phyloP scores from a whole-genome alignment of 345 rosid genomes.

The Carallia pectinifolia region DNA sequence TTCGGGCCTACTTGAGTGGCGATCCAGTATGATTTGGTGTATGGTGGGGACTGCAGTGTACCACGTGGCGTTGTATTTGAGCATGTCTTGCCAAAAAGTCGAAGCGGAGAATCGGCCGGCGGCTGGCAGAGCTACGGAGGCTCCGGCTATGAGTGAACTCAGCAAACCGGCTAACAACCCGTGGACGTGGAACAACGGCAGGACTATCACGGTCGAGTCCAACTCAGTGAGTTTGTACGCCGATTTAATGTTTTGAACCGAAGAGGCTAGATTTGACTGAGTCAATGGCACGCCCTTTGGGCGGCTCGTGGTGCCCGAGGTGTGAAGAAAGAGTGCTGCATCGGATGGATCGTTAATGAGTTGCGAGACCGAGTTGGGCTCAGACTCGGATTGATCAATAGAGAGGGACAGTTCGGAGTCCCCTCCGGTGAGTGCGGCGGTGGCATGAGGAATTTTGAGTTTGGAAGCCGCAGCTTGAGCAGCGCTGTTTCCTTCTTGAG shows the following conservation, averaged over 20 bases:
- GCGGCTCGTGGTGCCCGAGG: conserved; percentile 76
- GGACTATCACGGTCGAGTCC: conserved; percentile 78
- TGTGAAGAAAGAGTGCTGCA: conserved; percentile 60
- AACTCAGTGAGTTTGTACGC: conserved; percentile 65
- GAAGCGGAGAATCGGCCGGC: conserved; percentile 85
- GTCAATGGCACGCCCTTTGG: conserved; percentile 74
- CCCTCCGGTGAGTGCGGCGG: conserved; percentile 38
- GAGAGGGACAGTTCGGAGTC: conserved; percentile 37
- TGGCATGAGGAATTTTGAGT: conserved; percentile 44
- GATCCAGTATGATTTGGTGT: conserved; percentile 84
- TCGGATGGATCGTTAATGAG: conserved; percentile 56
- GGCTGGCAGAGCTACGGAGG: conserved; percentile 72
- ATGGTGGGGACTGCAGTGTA: conserved; percentile 88
- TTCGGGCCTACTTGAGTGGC: conserved; percentile 59
- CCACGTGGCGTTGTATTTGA: conserved; percentile 66
- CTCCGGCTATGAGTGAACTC: conserved; percentile 72
- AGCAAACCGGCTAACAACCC: conserved; percentile 76
- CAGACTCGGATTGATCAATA: conserved; percentile 17
- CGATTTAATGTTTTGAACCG: conserved; percentile 53
- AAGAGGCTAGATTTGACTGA: conserved; percentile 57
- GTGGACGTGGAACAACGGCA: conserved; percentile 85
- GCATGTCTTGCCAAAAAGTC: conserved; percentile 78
- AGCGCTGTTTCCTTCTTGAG: conserved; percentile 35
- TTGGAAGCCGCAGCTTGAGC: conserved; percentile 56
- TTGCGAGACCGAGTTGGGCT: conserved; percentile 30